phyloP scores from a whole-genome alignment of 371 early-diverging fungal species.

The Rhizomucor pusillus region DNA sequence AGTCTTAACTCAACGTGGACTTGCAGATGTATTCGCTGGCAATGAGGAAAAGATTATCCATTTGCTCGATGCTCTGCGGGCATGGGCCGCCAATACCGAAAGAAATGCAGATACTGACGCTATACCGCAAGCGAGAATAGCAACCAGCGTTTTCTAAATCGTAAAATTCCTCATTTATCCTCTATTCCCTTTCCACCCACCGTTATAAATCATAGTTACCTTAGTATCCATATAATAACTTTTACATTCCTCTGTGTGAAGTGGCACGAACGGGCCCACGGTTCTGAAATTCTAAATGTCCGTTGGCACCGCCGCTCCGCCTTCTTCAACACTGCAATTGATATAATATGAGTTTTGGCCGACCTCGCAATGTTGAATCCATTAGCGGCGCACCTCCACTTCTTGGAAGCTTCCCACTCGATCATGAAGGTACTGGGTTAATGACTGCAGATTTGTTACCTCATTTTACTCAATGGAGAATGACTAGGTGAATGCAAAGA shows the following conservation, averaged over 20 bases:
- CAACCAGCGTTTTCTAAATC: too few relatives aligned
- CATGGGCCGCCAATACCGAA: slow-evolving; percentile 14
- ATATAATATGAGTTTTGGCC: slow-evolving; percentile 59
- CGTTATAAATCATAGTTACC: too few relatives aligned
- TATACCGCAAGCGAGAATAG: too few relatives aligned
- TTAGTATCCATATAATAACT: too few relatives aligned
- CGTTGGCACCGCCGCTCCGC: too few relatives aligned
- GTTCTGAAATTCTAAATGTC: too few relatives aligned
- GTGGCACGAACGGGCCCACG: too few relatives aligned
- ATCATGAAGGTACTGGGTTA: slow-evolving; percentile 57
- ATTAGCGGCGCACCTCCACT: slow-evolving; percentile 70
- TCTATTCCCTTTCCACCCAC: too few relatives aligned
- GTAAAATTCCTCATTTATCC: too few relatives aligned
- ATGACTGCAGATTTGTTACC: neutral
- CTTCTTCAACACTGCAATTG: too few relatives aligned
- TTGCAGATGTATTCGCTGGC: slow-evolving; percentile 48
- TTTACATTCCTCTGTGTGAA: too few relatives aligned
- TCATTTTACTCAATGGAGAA: neutral
- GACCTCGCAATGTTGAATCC: slow-evolving; percentile 58
- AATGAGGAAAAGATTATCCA: slow-evolving; percentile 44
- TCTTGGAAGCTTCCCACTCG: slow-evolving; percentile 79
- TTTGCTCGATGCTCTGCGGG: slow-evolving; percentile 44
- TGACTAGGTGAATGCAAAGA: slow-evolving; percentile 68
- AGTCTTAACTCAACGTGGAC: neutral
- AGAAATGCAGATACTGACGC: neutral